Evolutionary conservation across 352 stramenopile genomes (phyloP), one percentile per base, ranked within the genome.

Genomic region (Phytopythium litorale): DNA sequence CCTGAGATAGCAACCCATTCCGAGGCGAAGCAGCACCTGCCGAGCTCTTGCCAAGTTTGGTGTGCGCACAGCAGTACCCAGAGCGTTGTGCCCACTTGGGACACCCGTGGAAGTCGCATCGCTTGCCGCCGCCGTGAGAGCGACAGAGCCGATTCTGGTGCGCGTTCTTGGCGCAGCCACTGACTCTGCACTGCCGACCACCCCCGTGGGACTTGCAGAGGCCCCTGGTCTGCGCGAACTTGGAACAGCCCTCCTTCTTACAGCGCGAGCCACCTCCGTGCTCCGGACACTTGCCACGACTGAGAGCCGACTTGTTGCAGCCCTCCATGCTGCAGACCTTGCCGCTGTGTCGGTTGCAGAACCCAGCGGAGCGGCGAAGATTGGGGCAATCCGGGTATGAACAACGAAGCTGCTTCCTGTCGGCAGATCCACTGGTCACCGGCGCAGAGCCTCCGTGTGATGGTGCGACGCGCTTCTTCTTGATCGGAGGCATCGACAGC

Each of bases 161-260:
- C 8, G 82, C 84, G 57, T 92, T 91, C 72, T 96, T 96, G 23
- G 73, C 76, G 76, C 87, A 96, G 13, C 81, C 82, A 21, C 65
- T 66, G 48, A 94, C 72, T 40, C 81, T 89, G 67, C 87, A 96
- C 59, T 88, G 75, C 2, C 85, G 79, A 19, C 87, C 87, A 9
- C 85, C 87, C 6, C 87, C 87, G 48, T 97, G 88, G 8, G 84
- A 91, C 61, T 92, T 92, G 70, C 88, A 97, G 23, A 94, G 76
- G 7, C 87, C 87, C 15, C 83, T 72, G 3, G 84, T 90, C 60
- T 92, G 84, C 0, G 86, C 84, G 64, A 95, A 95, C 67, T 97
- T 96, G 57, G 75, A 78, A 62, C 88, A 97, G 19, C 79, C 84
- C 9, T 89, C 82, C 50, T 84, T 79, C 64, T 92, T 92, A 68